These are phyloP conservation scores for Sisymbrium altissimum DNA, from an alignment of 345 rosid species.

Conservation along the genomic window DNA sequence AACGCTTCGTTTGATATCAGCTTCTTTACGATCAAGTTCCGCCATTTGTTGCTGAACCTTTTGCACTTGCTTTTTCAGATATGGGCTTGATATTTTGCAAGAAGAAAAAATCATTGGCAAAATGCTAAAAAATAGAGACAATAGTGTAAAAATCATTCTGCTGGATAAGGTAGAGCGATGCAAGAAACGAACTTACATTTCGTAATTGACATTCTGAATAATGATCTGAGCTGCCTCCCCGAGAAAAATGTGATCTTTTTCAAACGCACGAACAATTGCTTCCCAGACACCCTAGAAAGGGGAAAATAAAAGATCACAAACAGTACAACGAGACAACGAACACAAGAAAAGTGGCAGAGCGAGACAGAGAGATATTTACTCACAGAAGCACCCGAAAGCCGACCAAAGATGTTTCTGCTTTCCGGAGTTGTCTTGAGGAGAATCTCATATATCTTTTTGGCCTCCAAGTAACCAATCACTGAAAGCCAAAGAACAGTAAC, in stretches of 20 bases:
- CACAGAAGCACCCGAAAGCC: constrained; percentile 92
- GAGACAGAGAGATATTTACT: constrained; percentile 29
- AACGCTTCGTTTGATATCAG: constrained; percentile 82
- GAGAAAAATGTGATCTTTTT: constrained; percentile 82
- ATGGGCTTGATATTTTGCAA: constrained; percentile 51
- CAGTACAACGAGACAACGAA: background rate
- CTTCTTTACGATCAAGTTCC: constrained; percentile 91
- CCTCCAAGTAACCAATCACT: constrained; percentile 87
- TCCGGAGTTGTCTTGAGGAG: constrained; percentile 75
- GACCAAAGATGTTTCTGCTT: constrained; percentile 86
- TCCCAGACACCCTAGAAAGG: constrained; percentile 80
- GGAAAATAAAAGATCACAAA: background rate
- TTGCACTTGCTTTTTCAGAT: constrained; percentile 94
- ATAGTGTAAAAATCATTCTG: background rate
- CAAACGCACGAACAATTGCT: constrained; percentile 68
- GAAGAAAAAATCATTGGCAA: constrained; percentile 8
- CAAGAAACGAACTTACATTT: constrained; percentile 60
- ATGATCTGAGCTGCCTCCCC: constrained; percentile 97
- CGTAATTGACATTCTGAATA: constrained; percentile 86
- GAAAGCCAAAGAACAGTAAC: constrained; percentile 27
- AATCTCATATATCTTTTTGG: constrained; percentile 66
- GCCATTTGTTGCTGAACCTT: constrained; percentile 85
- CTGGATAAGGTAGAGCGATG: constrained; percentile 1
- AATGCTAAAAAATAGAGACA: background rate
- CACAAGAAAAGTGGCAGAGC: background rate